Evolutionary conservation across 331 rosid genomes (phyloP), one percentile per base, ranked within the genome.

Genomic region (Dryas integrifolia): DNA sequence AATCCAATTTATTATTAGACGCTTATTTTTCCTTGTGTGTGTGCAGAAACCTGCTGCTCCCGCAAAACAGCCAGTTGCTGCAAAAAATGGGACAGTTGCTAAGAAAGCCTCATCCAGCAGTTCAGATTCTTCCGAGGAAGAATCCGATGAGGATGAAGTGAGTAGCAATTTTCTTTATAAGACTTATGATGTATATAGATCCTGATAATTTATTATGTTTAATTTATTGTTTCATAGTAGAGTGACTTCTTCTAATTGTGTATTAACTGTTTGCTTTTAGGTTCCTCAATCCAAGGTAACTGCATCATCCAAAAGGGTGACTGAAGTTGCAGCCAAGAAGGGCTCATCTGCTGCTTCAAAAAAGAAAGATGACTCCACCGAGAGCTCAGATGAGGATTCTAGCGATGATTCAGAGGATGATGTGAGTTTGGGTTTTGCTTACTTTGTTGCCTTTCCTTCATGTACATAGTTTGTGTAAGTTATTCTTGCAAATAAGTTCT

Each of bases 231-330:
- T 3, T 63, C 10, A 41, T 7, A 5, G 3, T 4, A 46, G 16
- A 38, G 10, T 3, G 12, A 4, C 49, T 9, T 0, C 12, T 62
- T 62, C 1, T 16, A 62, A 62, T 6, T 9, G 50, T 40, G 6
- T 3, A 11, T n/a, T 35, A 24, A 47, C 45, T 10, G 15, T 3
- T 4, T 58, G 52, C 3, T 35, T 56, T 11, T 43, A 86, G 91
- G 88, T 39, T 12, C 90, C 85, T 18, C 86, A 86, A 62, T 0
- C 79, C 9, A 82, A 88, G 77, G 80, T 38, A 46, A 67, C 84
- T 77, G 82, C 35, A 30, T 30, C 81, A 0, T 51, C 67, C 3
- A 74, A 65, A 12, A 69, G 65, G 48, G 5, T 55, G 14, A 68
- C 79, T 6, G 45, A 59, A 41, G 79, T 46, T 65, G 79, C 16